phyloP scores from a whole-genome alignment of 2,329 filamentous ascomycete genomes.

The Phialocephala sp. region DNA sequence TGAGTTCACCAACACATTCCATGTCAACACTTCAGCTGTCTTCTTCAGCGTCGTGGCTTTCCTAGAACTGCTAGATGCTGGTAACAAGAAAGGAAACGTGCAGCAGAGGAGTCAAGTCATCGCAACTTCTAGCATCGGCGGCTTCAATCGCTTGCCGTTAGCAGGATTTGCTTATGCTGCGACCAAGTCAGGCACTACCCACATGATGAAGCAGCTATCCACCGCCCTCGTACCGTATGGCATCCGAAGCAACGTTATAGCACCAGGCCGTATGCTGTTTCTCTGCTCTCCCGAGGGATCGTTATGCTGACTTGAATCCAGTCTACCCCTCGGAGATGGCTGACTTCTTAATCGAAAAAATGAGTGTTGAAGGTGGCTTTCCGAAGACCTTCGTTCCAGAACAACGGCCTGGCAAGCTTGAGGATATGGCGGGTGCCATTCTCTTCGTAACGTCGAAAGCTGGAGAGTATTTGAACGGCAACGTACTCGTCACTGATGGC shows the following conservation, averaged over 20 bases:
- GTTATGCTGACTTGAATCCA: slow-evolving; percentile 7
- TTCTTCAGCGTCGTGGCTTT: slow-evolving; percentile 74
- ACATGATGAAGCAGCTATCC: slow-evolving; percentile 73
- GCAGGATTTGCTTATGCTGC: slow-evolving; percentile 79
- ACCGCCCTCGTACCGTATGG: slow-evolving; percentile 65
- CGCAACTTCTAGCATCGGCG: slow-evolving; percentile 4
- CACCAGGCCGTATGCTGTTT: slow-evolving; percentile 22
- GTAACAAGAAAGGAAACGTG: slow-evolving; percentile 58
- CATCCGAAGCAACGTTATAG: slow-evolving; percentile 52
- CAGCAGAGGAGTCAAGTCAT: slow-evolving; percentile 4
- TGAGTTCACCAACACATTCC: slow-evolving; percentile 64
- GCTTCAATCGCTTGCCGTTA: slow-evolving; percentile 73
- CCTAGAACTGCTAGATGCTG: slow-evolving; percentile 67
- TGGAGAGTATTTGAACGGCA: slow-evolving; percentile 25
- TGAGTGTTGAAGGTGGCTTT: background rate
- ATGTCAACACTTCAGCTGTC: slow-evolving; percentile 67
- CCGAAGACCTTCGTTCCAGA: slow-evolving; percentile 14
- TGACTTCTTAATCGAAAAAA: slow-evolving; percentile 1
- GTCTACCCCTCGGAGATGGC: slow-evolving; percentile 28
- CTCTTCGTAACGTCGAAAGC: slow-evolving; percentile 45
- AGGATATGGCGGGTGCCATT: slow-evolving; percentile 66
- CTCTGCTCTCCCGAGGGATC: background rate
- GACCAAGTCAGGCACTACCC: slow-evolving; percentile 74
- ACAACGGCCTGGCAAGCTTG: slow-evolving; percentile 54
- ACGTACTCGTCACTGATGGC: slow-evolving; percentile 36